A percentile compares a stretch with the other conserved stretches of the same genome.
Conservation (phyloP, 177 flowering plant genomes). For the Vitis hybrid region DNA sequence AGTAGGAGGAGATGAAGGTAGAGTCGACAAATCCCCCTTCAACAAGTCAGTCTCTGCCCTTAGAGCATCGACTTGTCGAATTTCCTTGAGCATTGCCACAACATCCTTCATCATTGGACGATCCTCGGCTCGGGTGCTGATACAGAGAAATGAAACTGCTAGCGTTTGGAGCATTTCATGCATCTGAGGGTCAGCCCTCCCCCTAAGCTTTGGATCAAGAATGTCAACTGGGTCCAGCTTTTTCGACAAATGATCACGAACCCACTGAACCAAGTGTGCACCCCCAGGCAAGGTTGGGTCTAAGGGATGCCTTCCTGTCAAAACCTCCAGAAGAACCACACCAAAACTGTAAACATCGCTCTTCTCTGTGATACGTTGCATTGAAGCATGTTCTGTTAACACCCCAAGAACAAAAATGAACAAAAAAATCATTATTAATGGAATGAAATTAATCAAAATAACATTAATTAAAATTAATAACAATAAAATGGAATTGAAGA, state of each 20-base stretch:
- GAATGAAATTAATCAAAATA: background rate
- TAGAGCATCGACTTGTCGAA: constrained; percentile 42
- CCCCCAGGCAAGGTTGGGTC: constrained; percentile 92
- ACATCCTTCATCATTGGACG: constrained; percentile 85
- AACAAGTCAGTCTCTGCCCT: constrained; percentile 38
- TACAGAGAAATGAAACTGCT: constrained; percentile 69
- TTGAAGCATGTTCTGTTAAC: constrained; percentile 65
- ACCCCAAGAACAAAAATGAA: background rate
- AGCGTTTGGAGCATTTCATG: constrained; percentile 84
- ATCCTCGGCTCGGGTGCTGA: constrained; percentile 51
- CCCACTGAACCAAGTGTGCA: constrained; percentile 82
- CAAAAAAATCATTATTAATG: background rate
- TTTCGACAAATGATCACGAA: constrained; percentile 57
- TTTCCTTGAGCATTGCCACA: constrained; percentile 80
- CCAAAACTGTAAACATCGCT: constrained; percentile 92
- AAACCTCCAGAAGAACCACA: constrained; percentile 73
- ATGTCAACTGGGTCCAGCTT: constrained; percentile 53
- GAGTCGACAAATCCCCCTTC: constrained; percentile 32
- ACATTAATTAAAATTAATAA: background rate
- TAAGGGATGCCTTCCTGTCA: constrained; percentile 90
- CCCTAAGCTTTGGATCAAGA: constrained; percentile 68
- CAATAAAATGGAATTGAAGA: background rate
- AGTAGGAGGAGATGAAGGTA: constrained; percentile 26
- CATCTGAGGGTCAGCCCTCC: constrained; percentile 65
- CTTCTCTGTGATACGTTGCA: constrained; percentile 71